Percentiles rank a stretch among this genome's conserved stretches.
phyloP scores from a whole-genome alignment of 495 filamentous ascomycete species.

The Geoglossum glabrum region DNA sequence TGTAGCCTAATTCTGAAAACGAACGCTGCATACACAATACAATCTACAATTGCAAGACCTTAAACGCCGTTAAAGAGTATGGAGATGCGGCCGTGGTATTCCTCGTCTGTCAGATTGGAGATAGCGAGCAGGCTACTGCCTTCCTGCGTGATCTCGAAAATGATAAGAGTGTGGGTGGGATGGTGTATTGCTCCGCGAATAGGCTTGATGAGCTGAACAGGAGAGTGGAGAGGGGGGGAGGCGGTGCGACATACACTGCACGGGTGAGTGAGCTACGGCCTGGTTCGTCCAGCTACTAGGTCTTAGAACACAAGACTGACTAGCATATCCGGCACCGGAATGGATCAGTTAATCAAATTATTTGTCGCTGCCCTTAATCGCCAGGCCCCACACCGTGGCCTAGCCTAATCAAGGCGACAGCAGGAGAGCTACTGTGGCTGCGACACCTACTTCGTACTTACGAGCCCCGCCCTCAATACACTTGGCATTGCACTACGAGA shows the following conservation, averaged over 20 bases:
- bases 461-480: no score
- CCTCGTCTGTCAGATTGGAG: background rate
- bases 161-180: background rate
- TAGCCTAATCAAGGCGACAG: background rate
- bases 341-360: background rate
- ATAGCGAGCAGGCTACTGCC: background rate
- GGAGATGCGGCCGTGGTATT: background rate
- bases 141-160: background rate
- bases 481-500: no score
- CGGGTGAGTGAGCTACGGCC: background rate
- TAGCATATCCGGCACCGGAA: background rate
- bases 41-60: background rate
- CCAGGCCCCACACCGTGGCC: background rate
- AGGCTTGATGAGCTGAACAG: background rate
- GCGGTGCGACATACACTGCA: background rate
- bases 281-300: no score
- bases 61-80: background rate
- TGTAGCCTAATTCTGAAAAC: background rate
- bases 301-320: no score
- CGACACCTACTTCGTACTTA: background rate
- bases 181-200: background rate
- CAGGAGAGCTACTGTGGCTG: background rate
- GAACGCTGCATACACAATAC: background rate
- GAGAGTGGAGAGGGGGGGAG: background rate
- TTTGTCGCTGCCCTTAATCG: background rate